These are phyloP conservation scores for Primulina eburnea DNA, from an alignment of 257 asterid species.

Conservation along the genomic window DNA sequence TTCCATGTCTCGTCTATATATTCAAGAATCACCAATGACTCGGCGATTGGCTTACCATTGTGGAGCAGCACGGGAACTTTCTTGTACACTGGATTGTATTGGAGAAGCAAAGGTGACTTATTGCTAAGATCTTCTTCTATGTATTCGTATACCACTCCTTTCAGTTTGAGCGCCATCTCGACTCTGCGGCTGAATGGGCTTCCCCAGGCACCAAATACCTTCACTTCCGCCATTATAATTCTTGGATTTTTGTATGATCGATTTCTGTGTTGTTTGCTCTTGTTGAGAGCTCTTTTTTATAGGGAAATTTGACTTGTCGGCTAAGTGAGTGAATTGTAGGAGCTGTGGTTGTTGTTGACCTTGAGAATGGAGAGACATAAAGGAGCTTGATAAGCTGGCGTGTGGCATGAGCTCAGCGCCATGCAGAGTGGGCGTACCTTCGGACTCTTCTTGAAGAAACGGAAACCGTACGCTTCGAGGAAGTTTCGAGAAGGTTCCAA, in stretches of 20 bases:
- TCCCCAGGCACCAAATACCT: not conserved
- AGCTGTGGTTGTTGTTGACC: too few species aligned
- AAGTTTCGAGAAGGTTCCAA: too few species aligned
- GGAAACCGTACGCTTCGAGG: too few species aligned
- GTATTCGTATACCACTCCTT: constrained; percentile 35
- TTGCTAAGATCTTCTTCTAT: constrained; percentile 27
- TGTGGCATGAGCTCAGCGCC: too few species aligned
- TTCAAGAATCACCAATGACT: constrained; percentile 35
- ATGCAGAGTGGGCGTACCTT: too few species aligned
- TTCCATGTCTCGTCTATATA: constrained; percentile 46
- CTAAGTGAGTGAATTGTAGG: not conserved
- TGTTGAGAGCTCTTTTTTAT: not conserved
- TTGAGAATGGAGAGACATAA: too few species aligned
- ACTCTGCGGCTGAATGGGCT: constrained; percentile 40
- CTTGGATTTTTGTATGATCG: too few species aligned
- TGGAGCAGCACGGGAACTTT: constrained; percentile 36
- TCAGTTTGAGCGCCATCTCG: constrained; percentile 38
- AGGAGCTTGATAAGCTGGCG: too few species aligned
- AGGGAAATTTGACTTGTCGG: not conserved
- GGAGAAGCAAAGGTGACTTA: constrained; percentile 27
- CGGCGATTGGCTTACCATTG: constrained; percentile 31
- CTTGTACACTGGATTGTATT: constrained; percentile 34
- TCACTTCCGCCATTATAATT: not conserved
- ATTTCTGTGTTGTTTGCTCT: not conserved
- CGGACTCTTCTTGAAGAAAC: too few species aligned